Evolutionary conservation across 2,329 filamentous ascomycete species (phyloP), one percentile per base, ranked within the genome.

Genomic region (Talaromyces sp.): DNA sequence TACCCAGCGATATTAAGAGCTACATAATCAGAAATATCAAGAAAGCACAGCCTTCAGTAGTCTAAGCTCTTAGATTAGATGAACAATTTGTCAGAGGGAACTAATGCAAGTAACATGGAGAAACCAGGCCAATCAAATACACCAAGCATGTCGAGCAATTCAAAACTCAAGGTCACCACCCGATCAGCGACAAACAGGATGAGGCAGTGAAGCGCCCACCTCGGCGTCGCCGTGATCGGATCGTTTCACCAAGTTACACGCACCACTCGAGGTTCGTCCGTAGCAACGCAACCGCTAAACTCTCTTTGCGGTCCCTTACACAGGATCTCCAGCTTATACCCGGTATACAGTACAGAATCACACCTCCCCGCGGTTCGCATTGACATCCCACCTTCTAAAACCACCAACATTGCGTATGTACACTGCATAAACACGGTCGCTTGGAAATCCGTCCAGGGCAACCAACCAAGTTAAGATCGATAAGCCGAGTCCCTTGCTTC

Each of bases 371-470:
- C 30, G 33, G 33, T 33, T 33, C 29, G 11, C 42, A 32, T 14
- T 44, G 17, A 33, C 16, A 44, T 44, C 16, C 27, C n/a, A 43
- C 40, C 42, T 45, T 17, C 19, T 46, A n/a, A 41, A 32, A 42
- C 45, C 27, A 42, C 29, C 22, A 13, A 20, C 19, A 27, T 27
- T 20, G 13, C 29, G 16, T 20, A 30, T 36, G 24, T 22, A 49
- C 47, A 43, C 13, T 29, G 16, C 13, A 30, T 36, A 33, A 33
- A 49, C 47, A 43, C 13, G 37, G 37, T 20, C 36, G 7, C 37
- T 49, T 49, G 37, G 19, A 36, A 49, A 49, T 27, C 27, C n/a
- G 46, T 17, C 37, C n/a, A 35, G 24, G 37, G 36, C 36, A 39
- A 39, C 37, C 37, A 37, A 42, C 33, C 36, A 29, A n/a, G n/a